These are phyloP conservation scores for Cyclocybe aegerita DNA, from an alignment of 768 basidiomycete species.

Conservation along the genomic window DNA sequence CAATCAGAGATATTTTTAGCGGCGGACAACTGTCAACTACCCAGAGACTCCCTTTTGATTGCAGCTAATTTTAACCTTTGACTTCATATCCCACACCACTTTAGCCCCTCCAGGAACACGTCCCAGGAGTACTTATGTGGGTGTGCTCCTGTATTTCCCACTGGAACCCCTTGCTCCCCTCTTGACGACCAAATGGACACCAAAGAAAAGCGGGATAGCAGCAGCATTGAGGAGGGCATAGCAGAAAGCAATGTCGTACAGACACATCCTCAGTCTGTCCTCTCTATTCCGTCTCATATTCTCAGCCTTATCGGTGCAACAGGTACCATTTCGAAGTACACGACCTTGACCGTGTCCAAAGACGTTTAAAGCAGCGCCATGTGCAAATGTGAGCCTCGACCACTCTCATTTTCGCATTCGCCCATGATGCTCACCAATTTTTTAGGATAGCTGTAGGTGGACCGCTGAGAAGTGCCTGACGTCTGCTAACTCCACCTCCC, in stretches of 20 bases:
- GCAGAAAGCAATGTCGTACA: no score
- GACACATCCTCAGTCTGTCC: neutral
- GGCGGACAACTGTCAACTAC: no score
- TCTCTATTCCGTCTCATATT: neutral
- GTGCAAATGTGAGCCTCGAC: conserved; percentile 62
- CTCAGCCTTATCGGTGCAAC: neutral
- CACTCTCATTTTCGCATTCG: neutral
- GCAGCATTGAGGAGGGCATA: conserved; percentile 21
- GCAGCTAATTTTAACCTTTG: neutral
- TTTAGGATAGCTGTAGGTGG: conserved; percentile 60
- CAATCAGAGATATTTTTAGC: no score
- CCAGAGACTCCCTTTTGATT: neutral
- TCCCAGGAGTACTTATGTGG: neutral
- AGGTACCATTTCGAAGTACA: conserved; percentile 55
- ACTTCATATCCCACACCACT: neutral
- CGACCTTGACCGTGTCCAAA: conserved; percentile 70
- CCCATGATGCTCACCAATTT: neutral
- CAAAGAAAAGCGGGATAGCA: conserved; percentile 10
- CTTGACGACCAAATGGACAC: conserved; percentile 20
- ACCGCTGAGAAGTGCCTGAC: neutral
- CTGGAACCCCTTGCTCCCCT: conserved; percentile 7
- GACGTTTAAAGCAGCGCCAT: conserved; percentile 74
- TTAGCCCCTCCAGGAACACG: neutral
- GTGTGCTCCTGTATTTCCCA: conserved; percentile 2
- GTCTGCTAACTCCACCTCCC: neutral